Evolutionary conservation across 345 rosid species (phyloP), one percentile per base, ranked within the genome.

Genomic region (Erysimum cheiranthoides): DNA sequence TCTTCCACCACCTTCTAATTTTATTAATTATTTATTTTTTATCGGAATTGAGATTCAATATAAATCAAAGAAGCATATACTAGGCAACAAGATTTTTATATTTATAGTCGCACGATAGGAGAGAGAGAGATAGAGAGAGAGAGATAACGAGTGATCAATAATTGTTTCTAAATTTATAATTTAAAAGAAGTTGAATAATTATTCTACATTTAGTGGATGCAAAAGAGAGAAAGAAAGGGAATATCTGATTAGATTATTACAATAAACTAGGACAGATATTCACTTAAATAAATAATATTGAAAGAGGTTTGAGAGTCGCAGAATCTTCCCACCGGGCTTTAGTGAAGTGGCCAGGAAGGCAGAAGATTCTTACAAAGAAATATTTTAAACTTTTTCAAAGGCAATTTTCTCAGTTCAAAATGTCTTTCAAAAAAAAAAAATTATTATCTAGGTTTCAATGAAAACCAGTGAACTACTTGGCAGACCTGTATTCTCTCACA

Each of bases 341-440:
- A 62, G 53, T 77, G 76, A 71, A 68, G 61, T 77, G 76, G 54
- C 76, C 61, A 77, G 71, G 71, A 77, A 77, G 76, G 66, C 64
- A 56, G 66, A 71, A 77, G 72, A 77, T 77, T 77, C 80, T 65
- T 57, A 8, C 43, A 36, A 70, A n/a, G 0, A 63, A 8, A 62
- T 62, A n/a, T 70, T 64, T 36, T 28, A 18, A 43, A 63, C 38
- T 34, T 70, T 63, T 56, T 49, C 30, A 36, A 63, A 10, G 31
- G 34, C 17, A 36, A 16, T 59, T 47, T 38, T 35, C 35, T 10
- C 56, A 46, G 6, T 61, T 39, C 17, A 35, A 39, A 60, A 18
- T 18, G 49, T 49, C 51, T 35, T 58, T 46, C 5, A 31, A 4
- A 17, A 2, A 31, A n/a, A 1, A 21, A 21, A 21, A 21, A 21